These are phyloP conservation scores for Neurospora sp. DNA, from an alignment of 495 filamentous ascomycete genomes.

Conservation along the genomic window DNA sequence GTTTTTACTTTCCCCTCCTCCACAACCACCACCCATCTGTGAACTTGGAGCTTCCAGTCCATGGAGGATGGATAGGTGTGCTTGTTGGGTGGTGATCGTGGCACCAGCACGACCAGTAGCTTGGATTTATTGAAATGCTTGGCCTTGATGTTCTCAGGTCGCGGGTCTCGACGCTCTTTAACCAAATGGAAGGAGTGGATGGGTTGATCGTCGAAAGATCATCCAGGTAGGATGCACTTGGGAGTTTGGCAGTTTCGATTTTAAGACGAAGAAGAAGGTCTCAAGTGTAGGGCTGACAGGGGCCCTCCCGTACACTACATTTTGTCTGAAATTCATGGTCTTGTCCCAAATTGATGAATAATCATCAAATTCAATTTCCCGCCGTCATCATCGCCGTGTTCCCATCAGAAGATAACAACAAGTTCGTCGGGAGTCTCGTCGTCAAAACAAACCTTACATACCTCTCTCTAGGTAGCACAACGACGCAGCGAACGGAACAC, in stretches of 20 bases:
- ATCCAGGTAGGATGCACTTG: background rate
- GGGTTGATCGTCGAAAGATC: background rate
- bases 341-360: background rate
- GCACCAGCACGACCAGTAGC: background rate
- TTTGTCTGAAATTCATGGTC: background rate
- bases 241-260: background rate
- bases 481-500: no score
- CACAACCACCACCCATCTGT: background rate
- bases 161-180: background rate
- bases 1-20: background rate
- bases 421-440: no score
- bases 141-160: background rate
- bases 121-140: background rate
- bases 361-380: background rate
- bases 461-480: no score
- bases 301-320: background rate
- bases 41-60: background rate
- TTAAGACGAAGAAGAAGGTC: background rate
- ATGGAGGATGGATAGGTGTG: background rate
- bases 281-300: background rate
- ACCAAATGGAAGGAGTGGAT: no score
- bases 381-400: background rate
- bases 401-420: background rate
- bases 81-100: background rate
- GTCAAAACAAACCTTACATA: no score